A percentile compares a stretch with the other conserved stretches of the same genome.
These are phyloP conservation scores for Larix kaempferi DNA, from an alignment of 75 land plant genomes.

Conservation along the genomic window DNA sequence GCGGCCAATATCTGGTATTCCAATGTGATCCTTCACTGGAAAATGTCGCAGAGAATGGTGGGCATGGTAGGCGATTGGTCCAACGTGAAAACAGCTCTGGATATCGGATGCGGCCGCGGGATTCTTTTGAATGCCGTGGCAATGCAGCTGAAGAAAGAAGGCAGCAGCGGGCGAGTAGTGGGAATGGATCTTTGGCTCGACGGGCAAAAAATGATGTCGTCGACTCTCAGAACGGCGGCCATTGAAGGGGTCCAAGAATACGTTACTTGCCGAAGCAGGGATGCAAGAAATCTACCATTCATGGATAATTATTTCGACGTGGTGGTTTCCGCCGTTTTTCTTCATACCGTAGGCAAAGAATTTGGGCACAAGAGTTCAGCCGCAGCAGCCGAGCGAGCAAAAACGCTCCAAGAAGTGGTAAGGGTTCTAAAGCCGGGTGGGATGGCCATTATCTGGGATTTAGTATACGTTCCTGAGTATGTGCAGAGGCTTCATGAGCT, in stretches of 20 bases:
- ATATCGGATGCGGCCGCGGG: conserved; percentile 69
- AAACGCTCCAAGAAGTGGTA: conserved; percentile 46
- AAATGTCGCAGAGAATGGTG: conserved; percentile 59
- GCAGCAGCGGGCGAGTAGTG: conserved; percentile 51
- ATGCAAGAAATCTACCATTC: conserved; percentile 55
- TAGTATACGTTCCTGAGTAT: conserved; percentile 54
- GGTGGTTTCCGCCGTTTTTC: conserved; percentile 44
- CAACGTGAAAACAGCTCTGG: conserved; percentile 44
- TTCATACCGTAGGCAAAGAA: conserved; percentile 34
- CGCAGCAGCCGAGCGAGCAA: conserved; percentile 51
- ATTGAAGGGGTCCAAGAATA: conserved; percentile 63
- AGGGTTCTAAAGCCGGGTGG: conserved; percentile 67
- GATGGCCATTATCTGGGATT: conserved; percentile 55
- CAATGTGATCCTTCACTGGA: conserved; percentile 39
- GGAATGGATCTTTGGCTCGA: conserved; percentile 43
- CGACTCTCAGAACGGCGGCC: conserved; percentile 46
- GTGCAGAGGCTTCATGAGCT: conserved; percentile 45
- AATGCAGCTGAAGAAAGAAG: conserved; percentile 54
- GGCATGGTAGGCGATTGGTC: conserved; percentile 53
- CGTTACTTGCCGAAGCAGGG: conserved; percentile 65
- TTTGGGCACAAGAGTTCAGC: conserved; percentile 22
- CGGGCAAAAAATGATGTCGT: conserved; percentile 7
- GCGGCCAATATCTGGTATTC: conserved; percentile 54
- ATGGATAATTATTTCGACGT: conserved; percentile 48
- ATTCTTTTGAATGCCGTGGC: conserved; percentile 64